Percentiles rank a stretch among this genome's conserved stretches.
phyloP scores from a whole-genome alignment of 345 rosid species.

The Sisymbrium irio region DNA sequence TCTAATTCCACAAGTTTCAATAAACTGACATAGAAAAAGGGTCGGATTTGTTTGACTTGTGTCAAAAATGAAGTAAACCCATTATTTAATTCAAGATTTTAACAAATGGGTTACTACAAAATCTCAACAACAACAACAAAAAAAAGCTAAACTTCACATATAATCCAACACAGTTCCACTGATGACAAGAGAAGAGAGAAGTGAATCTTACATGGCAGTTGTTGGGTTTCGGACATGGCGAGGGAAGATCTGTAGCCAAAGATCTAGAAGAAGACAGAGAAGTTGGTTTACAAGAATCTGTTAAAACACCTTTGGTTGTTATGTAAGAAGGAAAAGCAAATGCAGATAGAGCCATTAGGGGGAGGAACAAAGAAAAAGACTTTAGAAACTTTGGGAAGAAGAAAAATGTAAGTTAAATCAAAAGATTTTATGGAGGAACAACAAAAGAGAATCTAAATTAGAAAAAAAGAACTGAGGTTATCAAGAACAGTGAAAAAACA shows the following conservation, averaged over 20 bases:
- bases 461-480: neutral
- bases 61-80: conserved; percentile 4
- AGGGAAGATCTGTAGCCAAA: conserved; percentile 48
- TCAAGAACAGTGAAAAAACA: conserved; percentile 32
- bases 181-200: conserved; percentile 4
- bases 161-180: neutral
- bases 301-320: conserved; percentile 30
- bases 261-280: conserved; percentile 43
- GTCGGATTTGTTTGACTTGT: conserved; percentile 13
- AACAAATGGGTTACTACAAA: conserved; percentile 4
- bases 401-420: neutral
- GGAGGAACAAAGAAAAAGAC: neutral
- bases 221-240: conserved; percentile 40
- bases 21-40: neutral
- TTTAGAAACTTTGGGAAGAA: neutral
- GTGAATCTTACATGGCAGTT: conserved; percentile 33
- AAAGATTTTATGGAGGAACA: conserved; percentile 16
- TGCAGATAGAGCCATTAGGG: conserved; percentile 63
- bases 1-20: conserved; percentile 6
- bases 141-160: neutral
- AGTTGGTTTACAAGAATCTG: conserved; percentile 43
- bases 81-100: conserved; percentile 32
- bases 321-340: conserved; percentile 60
- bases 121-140: neutral
- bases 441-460: conserved; percentile 4